Percentiles rank a stretch among this genome's conserved stretches.
These are phyloP conservation scores for Diaporthe capsici DNA, from an alignment of 2,329 filamentous ascomycete genomes.

Conservation along the genomic window DNA sequence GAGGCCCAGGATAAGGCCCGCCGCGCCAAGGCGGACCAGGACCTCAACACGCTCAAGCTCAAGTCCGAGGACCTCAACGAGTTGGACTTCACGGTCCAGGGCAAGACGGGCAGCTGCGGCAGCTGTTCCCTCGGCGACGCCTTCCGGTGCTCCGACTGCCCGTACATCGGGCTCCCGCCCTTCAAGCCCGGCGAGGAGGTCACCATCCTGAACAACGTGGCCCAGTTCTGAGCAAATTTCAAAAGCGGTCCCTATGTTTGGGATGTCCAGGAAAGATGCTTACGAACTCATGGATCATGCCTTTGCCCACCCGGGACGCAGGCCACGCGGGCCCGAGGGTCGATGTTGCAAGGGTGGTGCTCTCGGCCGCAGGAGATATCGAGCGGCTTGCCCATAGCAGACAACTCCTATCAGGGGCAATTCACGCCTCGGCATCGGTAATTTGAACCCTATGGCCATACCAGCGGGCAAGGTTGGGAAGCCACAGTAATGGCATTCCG, in stretches of 20 bases:
- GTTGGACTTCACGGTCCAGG: constrained; percentile 97
- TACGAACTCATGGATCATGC: neutral
- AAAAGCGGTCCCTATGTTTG: neutral
- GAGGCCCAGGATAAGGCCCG: constrained; percentile 81
- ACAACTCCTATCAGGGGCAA: neutral
- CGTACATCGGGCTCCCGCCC: constrained; percentile 81
- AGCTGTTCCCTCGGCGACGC: constrained; percentile 96
- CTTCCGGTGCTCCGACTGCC: constrained; percentile 77
- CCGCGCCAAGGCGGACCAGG: constrained; percentile 50
- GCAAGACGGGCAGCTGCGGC: constrained; percentile 94
- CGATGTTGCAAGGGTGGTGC: neutral
- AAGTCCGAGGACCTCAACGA: constrained; percentile 85
- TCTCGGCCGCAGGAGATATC: neutral
- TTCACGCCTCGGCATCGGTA: neutral
- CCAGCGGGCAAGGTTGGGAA: neutral
- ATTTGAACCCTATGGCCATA: neutral
- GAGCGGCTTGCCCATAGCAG: neutral
- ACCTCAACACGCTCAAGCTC: constrained; percentile 72
- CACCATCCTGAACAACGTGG: constrained; percentile 85
- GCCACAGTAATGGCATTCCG: neutral
- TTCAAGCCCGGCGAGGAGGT: constrained; percentile 99
- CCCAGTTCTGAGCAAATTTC: constrained; percentile 74
- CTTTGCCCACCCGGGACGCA: neutral
- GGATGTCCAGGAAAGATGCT: neutral
- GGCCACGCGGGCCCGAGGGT: neutral